Evolutionary conservation across 116 monocot species (phyloP), one percentile per base, ranked within the genome.

Genomic region (Iris pallida): DNA sequence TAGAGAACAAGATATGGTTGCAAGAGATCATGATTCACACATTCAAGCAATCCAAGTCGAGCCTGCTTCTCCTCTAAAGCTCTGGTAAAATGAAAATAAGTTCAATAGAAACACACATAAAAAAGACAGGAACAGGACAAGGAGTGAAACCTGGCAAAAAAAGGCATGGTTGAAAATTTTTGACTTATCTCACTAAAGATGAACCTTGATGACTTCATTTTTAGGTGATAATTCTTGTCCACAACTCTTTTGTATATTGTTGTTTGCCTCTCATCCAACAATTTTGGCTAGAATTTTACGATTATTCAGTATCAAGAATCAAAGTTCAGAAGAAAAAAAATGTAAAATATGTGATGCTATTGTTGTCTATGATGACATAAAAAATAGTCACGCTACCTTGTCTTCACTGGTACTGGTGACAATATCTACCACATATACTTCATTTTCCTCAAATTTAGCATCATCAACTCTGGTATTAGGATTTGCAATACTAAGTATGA

Each of bases 141-240:
- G n/a, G n/a, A n/a, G n/a, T n/a, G 40, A 60, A 5, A 61, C 93
- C 93, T 89, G 20, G 93, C 93, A 73, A 85, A 65, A 69, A 94
- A 94, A n/a, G 93, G 93, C 93, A 94, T 90, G 71, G 90, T 86
- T 0, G 90, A 87, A 64, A 82, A 87, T 40, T 87, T 94, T 74
- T 94, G 93, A 30, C 56, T 94, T 65, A 94, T 94, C 76, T 94
- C 89, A 56, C 93, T 94, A 45, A 94, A 94, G 61, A 94, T 90
- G 55, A 89, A 94, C 62, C 93, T 79, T 12, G 93, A 94, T 45
- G 93, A 43, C 51, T 94, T 94, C 93, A 94, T 94, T 67, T 89
- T 94, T 69, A 94, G 57, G 59, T 94, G 93, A 49, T 94, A 94
- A 59, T 76, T 94, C 65, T 80, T 86, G 73, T 94, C 93, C 19